Conservation (phyloP, 2,329 filamentous ascomycete species). For the Nigrospora osmanthi region DNA sequence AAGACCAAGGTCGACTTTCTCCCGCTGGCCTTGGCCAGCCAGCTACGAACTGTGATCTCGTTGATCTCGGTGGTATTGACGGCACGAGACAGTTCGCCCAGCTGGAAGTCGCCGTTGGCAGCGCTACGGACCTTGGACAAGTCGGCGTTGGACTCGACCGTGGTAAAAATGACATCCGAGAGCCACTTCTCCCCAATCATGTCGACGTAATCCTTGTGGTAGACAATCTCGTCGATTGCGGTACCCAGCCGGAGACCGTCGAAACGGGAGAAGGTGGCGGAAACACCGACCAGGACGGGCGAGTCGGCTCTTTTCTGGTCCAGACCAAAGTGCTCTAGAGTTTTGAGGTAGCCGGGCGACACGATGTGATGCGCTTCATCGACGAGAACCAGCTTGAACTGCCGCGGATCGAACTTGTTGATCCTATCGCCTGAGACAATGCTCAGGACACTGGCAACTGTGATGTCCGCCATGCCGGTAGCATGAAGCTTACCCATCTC, state of each 20-base stretch:
- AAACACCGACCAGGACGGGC: slow-evolving; percentile 79
- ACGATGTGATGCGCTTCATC: slow-evolving; percentile 98
- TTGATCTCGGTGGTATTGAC: slow-evolving; percentile 82
- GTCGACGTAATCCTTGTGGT: slow-evolving; percentile 68
- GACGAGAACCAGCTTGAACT: slow-evolving; percentile 86
- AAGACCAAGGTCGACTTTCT: slow-evolving; percentile 87
- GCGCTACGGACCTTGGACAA: slow-evolving; percentile 61
- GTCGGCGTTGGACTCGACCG: slow-evolving; percentile 76
- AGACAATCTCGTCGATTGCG: slow-evolving; percentile 92
- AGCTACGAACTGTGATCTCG: slow-evolving; percentile 76
- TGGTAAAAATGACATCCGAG: slow-evolving; percentile 87
- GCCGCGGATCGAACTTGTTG: slow-evolving; percentile 69
- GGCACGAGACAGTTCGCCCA: slow-evolving; percentile 66
- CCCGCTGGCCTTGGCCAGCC: slow-evolving; percentile 66
- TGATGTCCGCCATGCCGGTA: slow-evolving; percentile 80
- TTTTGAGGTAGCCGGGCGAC: slow-evolving; percentile 67
- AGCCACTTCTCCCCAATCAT: slow-evolving; percentile 81
- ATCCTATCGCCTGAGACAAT: slow-evolving; percentile 70
- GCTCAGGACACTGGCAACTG: slow-evolving; percentile 82
- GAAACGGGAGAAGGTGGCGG: slow-evolving; percentile 69
- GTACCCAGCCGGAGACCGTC: slow-evolving; percentile 77
- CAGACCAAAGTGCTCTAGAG: slow-evolving; percentile 73
- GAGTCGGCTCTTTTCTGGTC: slow-evolving; percentile 35
- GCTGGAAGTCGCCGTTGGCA: slow-evolving; percentile 69
- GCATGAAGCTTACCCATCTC: slow-evolving; percentile 81